A percentile compares a stretch with the other conserved stretches of the same genome.
Conservation (phyloP, 106 monocot genomes). For the Amphibolis antarctica region DNA sequence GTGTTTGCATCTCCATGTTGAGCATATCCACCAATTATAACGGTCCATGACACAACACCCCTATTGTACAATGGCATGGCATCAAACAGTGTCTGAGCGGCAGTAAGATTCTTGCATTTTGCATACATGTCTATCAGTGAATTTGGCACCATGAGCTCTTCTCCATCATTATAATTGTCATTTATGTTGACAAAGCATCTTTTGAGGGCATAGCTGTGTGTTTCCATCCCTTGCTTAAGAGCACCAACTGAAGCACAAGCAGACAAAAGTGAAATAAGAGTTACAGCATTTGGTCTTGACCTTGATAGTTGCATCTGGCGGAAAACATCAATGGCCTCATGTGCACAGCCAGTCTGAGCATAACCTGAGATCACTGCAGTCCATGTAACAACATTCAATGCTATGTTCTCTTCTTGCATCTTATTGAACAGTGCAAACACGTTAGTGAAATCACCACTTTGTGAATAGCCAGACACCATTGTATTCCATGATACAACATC, state of each 20-base stretch:
- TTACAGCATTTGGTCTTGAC: conserved; percentile 57
- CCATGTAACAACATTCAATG: conserved; percentile 70
- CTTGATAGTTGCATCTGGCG: conserved; percentile 50
- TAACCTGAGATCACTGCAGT: conserved; percentile 80
- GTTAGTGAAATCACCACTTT: conserved; percentile 54
- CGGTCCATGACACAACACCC: conserved; percentile 83
- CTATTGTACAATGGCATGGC: conserved; percentile 24
- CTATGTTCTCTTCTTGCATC: conserved; percentile 43
- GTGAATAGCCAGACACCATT: conserved; percentile 72
- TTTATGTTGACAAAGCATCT: conserved; percentile 30
- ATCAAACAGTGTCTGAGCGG: conserved; percentile 36
- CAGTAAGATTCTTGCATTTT: conserved; percentile 48
- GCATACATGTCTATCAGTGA: conserved; percentile 80
- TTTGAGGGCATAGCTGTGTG: conserved; percentile 54
- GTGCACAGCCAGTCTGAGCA: conserved; percentile 53
- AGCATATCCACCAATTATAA: conserved; percentile 75
- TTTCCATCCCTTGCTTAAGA: conserved; percentile 58
- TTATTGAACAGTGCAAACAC: conserved; percentile 42
- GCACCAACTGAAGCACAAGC: conserved; percentile 77
- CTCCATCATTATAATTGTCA: conserved; percentile 19
- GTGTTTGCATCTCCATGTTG: conserved; percentile 77
- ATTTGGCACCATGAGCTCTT: conserved; percentile 73
- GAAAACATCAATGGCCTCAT: conserved; percentile 53
- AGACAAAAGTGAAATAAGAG: conserved; percentile 73
- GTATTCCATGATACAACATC: conserved; percentile 85